Conservation (phyloP, 371 early-diverging fungal genomes). For the Encephalitozoon cuniculi region DNA sequence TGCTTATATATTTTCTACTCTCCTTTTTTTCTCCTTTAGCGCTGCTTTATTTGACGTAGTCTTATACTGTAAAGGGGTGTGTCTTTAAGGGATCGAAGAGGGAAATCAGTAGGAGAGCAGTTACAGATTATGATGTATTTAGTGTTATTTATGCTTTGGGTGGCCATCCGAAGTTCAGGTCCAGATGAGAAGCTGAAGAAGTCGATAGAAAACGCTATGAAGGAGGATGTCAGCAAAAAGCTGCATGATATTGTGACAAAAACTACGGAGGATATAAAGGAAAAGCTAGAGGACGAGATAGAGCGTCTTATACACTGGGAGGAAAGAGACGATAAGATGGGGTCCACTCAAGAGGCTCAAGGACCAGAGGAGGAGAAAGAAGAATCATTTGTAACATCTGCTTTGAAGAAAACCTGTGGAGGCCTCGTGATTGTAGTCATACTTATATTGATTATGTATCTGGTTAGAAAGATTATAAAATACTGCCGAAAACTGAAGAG, state of each 20-base stretch:
- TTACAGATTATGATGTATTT: neutral
- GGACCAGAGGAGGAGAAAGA: neutral
- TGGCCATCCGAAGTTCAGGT: neutral
- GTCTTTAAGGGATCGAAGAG: neutral
- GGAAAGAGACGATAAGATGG: neutral
- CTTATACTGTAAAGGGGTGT: neutral
- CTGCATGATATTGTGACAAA: neutral
- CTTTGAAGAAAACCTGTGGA: neutral
- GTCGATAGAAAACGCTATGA: neutral
- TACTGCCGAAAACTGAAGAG: neutral
- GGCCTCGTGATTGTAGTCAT: neutral
- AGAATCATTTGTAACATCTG: neutral
- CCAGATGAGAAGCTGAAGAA: neutral
- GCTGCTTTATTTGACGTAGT: neutral
- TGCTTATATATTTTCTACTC: neutral
- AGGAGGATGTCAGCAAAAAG: neutral
- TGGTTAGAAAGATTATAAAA: neutral
- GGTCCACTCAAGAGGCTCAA: neutral
- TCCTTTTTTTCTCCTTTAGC: neutral
- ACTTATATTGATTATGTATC: neutral
- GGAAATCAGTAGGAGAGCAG: neutral
- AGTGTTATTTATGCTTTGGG: neutral
- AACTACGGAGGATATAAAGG: neutral
- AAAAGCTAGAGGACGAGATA: neutral
- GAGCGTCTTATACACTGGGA: neutral